These are phyloP conservation scores for Aspergillus sp. DNA, from an alignment of 2,329 filamentous ascomycete species.

Conservation along the genomic window DNA sequence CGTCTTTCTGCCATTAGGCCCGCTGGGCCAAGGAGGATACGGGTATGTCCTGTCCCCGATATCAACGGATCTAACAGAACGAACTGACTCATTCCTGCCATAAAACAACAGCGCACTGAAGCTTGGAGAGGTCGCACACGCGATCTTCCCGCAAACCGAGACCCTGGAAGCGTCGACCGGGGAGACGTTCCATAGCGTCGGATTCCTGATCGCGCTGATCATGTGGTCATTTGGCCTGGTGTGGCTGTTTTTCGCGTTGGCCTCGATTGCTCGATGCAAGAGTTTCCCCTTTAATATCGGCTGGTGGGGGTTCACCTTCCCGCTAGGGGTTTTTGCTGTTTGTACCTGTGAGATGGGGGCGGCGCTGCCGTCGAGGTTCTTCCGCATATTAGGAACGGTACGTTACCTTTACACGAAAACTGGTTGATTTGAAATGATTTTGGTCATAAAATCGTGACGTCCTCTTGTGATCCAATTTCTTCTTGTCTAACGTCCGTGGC, in stretches of 20 bases:
- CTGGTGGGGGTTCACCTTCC: constrained; percentile 64
- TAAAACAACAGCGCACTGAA: constrained; percentile 43
- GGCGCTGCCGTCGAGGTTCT: constrained; percentile 57
- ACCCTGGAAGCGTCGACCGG: constrained; percentile 32
- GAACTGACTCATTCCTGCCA: too few relatives aligned
- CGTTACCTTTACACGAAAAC: constrained; percentile 7
- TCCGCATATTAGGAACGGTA: constrained; percentile 55
- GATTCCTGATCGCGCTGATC: constrained; percentile 37
- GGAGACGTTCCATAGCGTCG: constrained; percentile 34
- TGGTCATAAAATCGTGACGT: background rate
- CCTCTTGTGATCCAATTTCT: background rate
- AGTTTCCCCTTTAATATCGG: constrained; percentile 62
- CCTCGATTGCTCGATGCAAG: constrained; percentile 33
- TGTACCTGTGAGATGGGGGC: constrained; percentile 45
- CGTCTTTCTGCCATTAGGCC: constrained; percentile 67
- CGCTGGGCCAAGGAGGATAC: constrained; percentile 66
- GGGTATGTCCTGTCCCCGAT: constrained; percentile 31
- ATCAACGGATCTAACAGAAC: background rate
- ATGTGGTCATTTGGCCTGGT: constrained; percentile 42
- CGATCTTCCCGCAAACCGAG: constrained; percentile 33
- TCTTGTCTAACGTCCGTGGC: background rate
- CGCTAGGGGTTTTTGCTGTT: constrained; percentile 57
- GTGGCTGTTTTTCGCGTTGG: constrained; percentile 42
- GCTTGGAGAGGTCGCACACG: constrained; percentile 48
- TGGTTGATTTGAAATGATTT: too few relatives aligned